Base-by-base conservation (phyloP, 345 rosid species). In the Raphanus raphanistrum region DNA sequence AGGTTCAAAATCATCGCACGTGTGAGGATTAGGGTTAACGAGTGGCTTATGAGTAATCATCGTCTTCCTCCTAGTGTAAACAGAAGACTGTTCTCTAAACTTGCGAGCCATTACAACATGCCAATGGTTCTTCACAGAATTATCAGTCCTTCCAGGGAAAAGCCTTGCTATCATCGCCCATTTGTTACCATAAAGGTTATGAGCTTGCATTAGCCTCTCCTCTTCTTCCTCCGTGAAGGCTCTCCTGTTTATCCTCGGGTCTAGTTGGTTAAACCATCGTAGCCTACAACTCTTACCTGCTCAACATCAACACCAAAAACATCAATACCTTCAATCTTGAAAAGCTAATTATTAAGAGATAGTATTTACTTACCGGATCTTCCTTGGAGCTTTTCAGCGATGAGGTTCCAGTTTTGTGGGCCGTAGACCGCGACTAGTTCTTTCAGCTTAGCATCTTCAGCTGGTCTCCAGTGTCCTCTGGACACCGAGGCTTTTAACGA, bases 401-500 rank as follows among this genome's bases (percentile, higher is more conserved):
- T 90, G 82, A 90, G 80, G 81, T 94, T 94, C 98, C 98, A 94
- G 81, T 92, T 92, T 84, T 92, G 97, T 62, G 98, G 97, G 8
- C 98, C 98, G 60, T 83, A 86, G 41, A 85, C 85, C 27, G 86
- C 77, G 31, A 92, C 97, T 48, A 92, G 92, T 52, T 92, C 97
- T 77, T 82, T 89, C 26, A 92, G 98, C 80, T 88, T 88, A 16
- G 88, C 67, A 77, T 94, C 98, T 78, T 94, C 97, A 63, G 86
- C 90, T 9, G 98, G 97, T 82, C 95, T 88, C 98, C 97, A 94
- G 70, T 92, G 98, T 32, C 98, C 95, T 81, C 94, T 88, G 5
- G 89, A 81, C 58, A 76, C 70, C 1, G 72, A 54, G 38, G 57
- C 68, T 74, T 64, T 80, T 36, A 75, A 79, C 6, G 75, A 68